A percentile compares a stretch with the other conserved stretches of the same genome.
phyloP scores from a whole-genome alignment of 2,329 filamentous ascomycete genomes.

The Coniella lustricola region DNA sequence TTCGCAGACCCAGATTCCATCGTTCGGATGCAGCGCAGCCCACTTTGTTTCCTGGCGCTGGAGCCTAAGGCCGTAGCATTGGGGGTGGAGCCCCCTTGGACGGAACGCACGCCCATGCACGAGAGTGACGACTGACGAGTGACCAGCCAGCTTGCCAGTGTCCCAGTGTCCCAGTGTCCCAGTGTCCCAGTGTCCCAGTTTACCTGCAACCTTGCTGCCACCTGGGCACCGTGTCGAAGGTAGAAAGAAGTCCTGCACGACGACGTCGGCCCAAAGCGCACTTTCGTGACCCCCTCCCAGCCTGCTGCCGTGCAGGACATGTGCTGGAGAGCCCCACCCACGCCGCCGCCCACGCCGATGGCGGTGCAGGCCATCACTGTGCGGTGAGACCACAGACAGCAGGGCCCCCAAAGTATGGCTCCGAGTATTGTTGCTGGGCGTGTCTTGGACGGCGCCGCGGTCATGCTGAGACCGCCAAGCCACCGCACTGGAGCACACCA shows the following conservation, averaged over 20 bases:
- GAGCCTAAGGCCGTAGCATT: constrained; percentile 6
- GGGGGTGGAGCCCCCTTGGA: neutral
- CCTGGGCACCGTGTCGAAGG: neutral
- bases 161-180: too few relatives aligned
- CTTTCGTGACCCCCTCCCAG: neutral
- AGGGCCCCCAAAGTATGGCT: neutral
- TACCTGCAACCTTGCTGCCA: too few relatives aligned
- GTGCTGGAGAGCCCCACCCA: neutral
- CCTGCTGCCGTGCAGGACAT: constrained; percentile 4
- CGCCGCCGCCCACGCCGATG: constrained; percentile 1
- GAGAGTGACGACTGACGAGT: constrained; percentile 1
- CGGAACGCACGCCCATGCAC: constrained; percentile 7
- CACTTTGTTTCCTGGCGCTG: constrained; percentile 7
- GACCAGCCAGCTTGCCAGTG: neutral
- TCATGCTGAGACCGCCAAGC: too few relatives aligned
- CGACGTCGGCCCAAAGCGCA: constrained; percentile 12
- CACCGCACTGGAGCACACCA: too few relatives aligned
- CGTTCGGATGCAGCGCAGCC: constrained; percentile 10
- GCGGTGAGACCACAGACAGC: neutral
- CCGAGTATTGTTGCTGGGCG: too few relatives aligned
- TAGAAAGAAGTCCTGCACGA: constrained; percentile 5
- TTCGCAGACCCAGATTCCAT: constrained; percentile 11
- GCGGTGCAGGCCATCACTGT: constrained; percentile 5
- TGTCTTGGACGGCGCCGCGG: too few relatives aligned
- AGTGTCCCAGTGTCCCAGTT: too few relatives aligned